Percentiles rank a stretch among this genome's conserved stretches.
phyloP scores from a whole-genome alignment of 2,329 filamentous ascomycete species.

The Fusarium sp. region DNA sequence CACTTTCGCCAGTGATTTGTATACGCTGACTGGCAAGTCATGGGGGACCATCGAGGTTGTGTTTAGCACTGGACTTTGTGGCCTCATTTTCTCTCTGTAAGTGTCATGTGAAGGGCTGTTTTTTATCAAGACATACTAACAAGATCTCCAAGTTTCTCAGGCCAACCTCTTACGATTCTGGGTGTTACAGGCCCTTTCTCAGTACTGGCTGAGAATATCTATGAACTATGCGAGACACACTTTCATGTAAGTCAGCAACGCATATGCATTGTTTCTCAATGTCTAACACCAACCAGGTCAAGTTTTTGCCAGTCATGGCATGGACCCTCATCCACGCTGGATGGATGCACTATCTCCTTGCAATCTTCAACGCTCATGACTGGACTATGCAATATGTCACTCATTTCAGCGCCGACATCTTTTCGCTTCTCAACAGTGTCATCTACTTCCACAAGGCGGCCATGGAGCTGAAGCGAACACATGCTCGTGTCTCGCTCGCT shows the following conservation, averaged over 20 bases:
- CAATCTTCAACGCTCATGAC: constrained; percentile 75
- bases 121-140: background rate
- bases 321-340: constrained; percentile 74
- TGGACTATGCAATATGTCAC: constrained; percentile 80
- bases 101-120: constrained; percentile 19
- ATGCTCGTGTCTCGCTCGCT: constrained; percentile 67
- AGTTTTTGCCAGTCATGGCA: constrained; percentile 76
- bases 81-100: constrained; percentile 71
- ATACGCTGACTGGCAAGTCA: constrained; percentile 70
- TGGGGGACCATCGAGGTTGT: constrained; percentile 77
- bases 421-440: constrained; percentile 74
- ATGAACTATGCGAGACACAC: constrained; percentile 65
- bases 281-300: constrained; percentile 52
- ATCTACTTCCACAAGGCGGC: constrained; percentile 78
- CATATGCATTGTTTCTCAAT: background rate
- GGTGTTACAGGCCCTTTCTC: constrained; percentile 76
- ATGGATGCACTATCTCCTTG: constrained; percentile 74
- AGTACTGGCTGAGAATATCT: constrained; percentile 75
- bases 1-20: constrained; percentile 75
- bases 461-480: constrained; percentile 72
- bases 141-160: constrained; percentile 57
- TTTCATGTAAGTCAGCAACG: constrained; percentile 60
- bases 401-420: constrained; percentile 74
- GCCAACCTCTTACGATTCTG: constrained; percentile 74
- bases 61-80: constrained; percentile 73